phyloP scores from a whole-genome alignment of 2,329 filamentous ascomycete species.

The Epicoccum sorghinum region DNA sequence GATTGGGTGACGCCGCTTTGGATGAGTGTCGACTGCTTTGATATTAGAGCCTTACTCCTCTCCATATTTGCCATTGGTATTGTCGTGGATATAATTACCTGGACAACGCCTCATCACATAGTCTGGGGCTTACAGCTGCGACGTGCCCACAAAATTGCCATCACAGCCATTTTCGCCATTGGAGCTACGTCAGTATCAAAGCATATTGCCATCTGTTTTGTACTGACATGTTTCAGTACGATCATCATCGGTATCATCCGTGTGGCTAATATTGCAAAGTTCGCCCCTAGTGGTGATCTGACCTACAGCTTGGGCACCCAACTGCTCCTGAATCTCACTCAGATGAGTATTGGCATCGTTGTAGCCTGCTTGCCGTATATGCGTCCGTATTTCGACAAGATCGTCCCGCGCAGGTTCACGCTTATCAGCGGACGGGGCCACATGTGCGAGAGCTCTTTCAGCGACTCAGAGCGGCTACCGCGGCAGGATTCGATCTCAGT shows the following conservation, averaged over 20 bases:
- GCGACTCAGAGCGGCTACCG: neutral
- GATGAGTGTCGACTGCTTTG: constrained; percentile 25
- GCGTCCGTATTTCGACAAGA: constrained; percentile 31
- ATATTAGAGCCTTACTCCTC: constrained; percentile 20
- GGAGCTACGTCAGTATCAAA: constrained; percentile 24
- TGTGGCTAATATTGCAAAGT: neutral
- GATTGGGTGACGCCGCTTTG: constrained; percentile 29
- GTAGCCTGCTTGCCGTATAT: constrained; percentile 33
- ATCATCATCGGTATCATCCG: constrained; percentile 5
- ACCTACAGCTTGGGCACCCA: constrained; percentile 23
- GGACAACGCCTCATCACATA: constrained; percentile 32
- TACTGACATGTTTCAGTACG: neutral
- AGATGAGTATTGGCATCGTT: constrained; percentile 33
- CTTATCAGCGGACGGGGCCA: neutral
- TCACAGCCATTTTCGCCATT: constrained; percentile 32
- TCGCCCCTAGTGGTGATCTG: constrained; percentile 13
- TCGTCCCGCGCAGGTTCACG: constrained; percentile 20
- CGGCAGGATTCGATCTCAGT: constrained; percentile 21
- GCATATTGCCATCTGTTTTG: too few relatives aligned
- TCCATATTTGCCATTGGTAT: constrained; percentile 18
- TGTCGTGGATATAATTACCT: constrained; percentile 28
- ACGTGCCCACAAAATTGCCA: constrained; percentile 30
- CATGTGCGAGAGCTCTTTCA: neutral
- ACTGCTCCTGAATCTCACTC: constrained; percentile 28
- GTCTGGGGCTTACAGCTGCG: constrained; percentile 33